Evolutionary conservation across 2,329 filamentous ascomycete genomes (phyloP).

Genomic region (Metarhizium guizhouense): DNA sequence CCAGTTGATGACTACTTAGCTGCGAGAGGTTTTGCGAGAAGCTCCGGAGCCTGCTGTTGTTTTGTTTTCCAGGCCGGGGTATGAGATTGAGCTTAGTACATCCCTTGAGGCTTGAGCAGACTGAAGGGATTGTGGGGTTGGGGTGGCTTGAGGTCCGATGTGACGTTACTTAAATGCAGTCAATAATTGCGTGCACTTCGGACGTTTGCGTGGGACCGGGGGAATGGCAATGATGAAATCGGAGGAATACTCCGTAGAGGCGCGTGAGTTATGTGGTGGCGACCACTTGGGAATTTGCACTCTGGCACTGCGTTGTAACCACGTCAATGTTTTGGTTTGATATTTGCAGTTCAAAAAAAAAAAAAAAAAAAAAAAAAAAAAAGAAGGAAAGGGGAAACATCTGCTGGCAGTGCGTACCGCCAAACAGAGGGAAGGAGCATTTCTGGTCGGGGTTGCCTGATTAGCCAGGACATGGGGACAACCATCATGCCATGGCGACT

Average conservation of each 20-base stretch:
- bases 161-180: constrained; percentile 1
- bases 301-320: no score
- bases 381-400: no score
- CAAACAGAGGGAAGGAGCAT: neutral
- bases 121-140: neutral
- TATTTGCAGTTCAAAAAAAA: no score
- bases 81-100: neutral
- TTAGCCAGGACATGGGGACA: no score
- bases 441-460: no score
- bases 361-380: no score
- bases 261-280: no score
- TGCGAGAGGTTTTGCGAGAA: neutral
- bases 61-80: neutral
- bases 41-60: neutral
- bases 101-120: neutral
- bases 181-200: neutral
- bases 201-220: neutral
- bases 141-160: neutral
- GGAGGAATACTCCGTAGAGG: no score
- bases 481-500: no score
- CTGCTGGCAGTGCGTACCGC: no score
- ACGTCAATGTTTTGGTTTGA: no score
- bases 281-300: no score
- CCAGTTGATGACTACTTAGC: neutral
- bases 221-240: neutral